Evolutionary conservation across 352 stramenopile genomes (phyloP).

Genomic region (Pythium utonaiense): DNA sequence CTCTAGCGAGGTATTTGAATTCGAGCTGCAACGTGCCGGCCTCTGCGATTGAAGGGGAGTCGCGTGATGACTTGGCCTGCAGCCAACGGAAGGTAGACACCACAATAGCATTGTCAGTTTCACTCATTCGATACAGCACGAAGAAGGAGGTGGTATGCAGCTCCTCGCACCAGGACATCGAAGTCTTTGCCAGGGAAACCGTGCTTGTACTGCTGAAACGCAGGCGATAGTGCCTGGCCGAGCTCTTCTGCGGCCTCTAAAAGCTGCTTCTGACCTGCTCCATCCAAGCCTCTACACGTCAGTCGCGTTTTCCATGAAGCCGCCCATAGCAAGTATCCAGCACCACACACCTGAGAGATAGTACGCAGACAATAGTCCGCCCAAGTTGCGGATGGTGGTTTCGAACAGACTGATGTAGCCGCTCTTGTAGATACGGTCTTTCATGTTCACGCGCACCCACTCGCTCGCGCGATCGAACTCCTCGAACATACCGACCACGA

Average conservation of each 20-base stretch:
- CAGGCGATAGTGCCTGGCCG: slow-evolving; percentile 53
- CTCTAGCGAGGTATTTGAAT: slow-evolving; percentile 71
- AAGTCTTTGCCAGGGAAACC: slow-evolving; percentile 65
- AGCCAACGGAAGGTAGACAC: too few relatives aligned
- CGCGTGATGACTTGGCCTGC: slow-evolving; percentile 33
- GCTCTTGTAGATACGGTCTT: slow-evolving; percentile 56
- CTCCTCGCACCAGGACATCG: slow-evolving; percentile 58
- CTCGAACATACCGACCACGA: slow-evolving; percentile 71
- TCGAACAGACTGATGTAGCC: slow-evolving; percentile 78
- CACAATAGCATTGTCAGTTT: too few relatives aligned
- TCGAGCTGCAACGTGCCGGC: slow-evolving; percentile 74
- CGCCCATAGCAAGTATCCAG: background rate
- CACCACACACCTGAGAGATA: slow-evolving; percentile 44
- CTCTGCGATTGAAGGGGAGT: slow-evolving; percentile 56
- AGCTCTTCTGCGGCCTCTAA: slow-evolving; percentile 60
- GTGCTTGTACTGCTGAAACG: slow-evolving; percentile 46
- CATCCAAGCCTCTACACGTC: too few relatives aligned
- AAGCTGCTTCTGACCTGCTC: slow-evolving; percentile 52
- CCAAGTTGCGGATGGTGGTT: slow-evolving; percentile 74
- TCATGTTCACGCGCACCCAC: slow-evolving; percentile 65
- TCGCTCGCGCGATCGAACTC: slow-evolving; percentile 67
- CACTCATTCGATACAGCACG: too few relatives aligned
- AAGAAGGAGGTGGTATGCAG: too few relatives aligned
- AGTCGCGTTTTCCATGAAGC: too few relatives aligned
- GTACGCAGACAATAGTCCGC: slow-evolving; percentile 66